A percentile compares a stretch with the other conserved stretches of the same genome.
phyloP scores from a whole-genome alignment of 176 grass and related monocot species.

The Zea mays region DNA sequence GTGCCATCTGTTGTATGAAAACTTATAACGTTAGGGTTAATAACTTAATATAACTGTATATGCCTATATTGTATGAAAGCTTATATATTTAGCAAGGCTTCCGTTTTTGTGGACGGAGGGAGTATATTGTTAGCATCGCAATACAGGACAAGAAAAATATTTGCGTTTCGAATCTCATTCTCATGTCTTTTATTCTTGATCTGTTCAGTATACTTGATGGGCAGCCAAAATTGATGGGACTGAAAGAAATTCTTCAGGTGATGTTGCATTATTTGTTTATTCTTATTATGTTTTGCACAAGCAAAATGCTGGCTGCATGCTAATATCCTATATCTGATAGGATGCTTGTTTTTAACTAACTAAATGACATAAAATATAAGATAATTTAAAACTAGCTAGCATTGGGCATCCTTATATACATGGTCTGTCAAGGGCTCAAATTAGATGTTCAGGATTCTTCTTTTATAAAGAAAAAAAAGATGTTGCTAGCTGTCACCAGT shows the following conservation, averaged over 20 bases:
- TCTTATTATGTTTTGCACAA: neutral
- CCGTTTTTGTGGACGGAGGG: neutral
- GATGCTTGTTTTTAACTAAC: neutral
- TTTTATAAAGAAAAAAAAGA: slow-evolving; percentile 25
- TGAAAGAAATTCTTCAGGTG: slow-evolving; percentile 97
- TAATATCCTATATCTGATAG: slow-evolving; percentile 16
- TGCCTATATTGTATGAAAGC: too few relatives aligned
- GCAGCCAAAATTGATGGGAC: slow-evolving; percentile 90
- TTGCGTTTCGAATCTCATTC: slow-evolving; percentile 33
- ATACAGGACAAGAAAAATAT: neutral
- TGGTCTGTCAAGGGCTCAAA: neutral
- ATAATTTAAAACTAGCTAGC: slow-evolving; percentile 27
- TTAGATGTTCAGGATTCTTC: neutral
- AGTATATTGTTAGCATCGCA: slow-evolving; percentile 6
- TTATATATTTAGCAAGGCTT: neutral
- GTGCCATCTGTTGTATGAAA: too few relatives aligned
- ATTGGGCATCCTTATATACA: neutral
- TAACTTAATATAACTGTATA: too few relatives aligned
- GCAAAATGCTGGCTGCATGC: slow-evolving; percentile 16
- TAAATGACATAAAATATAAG: neutral
- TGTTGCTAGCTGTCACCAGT: neutral
- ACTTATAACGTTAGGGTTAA: too few relatives aligned
- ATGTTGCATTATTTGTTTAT: neutral
- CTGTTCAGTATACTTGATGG: slow-evolving; percentile 89
- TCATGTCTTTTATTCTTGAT: slow-evolving; percentile 30